Conservation (phyloP, 176 grass and related monocot species). For the Dendrocalamus sinicus region DNA sequence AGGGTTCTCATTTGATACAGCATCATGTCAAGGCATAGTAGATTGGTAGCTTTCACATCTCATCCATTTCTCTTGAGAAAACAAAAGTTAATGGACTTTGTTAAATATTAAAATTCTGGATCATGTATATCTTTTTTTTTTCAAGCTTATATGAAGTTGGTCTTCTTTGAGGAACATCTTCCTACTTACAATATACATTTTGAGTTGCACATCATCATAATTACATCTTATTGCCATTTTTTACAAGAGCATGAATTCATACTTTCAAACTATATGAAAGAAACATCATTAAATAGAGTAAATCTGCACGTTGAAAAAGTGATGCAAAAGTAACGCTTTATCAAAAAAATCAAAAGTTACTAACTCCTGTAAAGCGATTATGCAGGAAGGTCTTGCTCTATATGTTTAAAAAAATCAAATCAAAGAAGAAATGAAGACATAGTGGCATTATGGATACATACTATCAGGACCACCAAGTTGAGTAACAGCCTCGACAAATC, state of each 20-base stretch:
- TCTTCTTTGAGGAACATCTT: slow-evolving; percentile 10
- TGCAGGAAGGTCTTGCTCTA: background rate
- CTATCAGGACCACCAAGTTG: slow-evolving; percentile 97
- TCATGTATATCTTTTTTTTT: background rate
- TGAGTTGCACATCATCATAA: slow-evolving; percentile 1
- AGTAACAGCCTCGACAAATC: slow-evolving; percentile 89
- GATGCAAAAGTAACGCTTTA: background rate
- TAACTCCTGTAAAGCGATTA: background rate
- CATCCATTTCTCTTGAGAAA: slow-evolving; percentile 21
- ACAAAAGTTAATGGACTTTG: background rate
- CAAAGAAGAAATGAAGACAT: slow-evolving; percentile 2
- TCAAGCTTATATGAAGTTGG: background rate
- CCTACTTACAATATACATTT: background rate
- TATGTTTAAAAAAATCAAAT: slow-evolving; percentile 29
- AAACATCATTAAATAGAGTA: background rate
- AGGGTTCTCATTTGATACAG: slow-evolving; percentile 8
- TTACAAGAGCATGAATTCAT: background rate
- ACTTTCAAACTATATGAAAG: background rate
- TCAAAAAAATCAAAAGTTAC: slow-evolving; percentile 1
- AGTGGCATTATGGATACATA: slow-evolving; percentile 49
- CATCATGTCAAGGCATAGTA: background rate
- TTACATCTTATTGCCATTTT: slow-evolving; percentile 27
- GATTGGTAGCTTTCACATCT: slow-evolving; percentile 6
- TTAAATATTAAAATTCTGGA: background rate
- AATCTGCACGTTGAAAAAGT: background rate